A percentile compares a stretch with the other conserved stretches of the same genome.
phyloP scores from a whole-genome alignment of 257 asterid genomes.

The Scutellaria barbata region DNA sequence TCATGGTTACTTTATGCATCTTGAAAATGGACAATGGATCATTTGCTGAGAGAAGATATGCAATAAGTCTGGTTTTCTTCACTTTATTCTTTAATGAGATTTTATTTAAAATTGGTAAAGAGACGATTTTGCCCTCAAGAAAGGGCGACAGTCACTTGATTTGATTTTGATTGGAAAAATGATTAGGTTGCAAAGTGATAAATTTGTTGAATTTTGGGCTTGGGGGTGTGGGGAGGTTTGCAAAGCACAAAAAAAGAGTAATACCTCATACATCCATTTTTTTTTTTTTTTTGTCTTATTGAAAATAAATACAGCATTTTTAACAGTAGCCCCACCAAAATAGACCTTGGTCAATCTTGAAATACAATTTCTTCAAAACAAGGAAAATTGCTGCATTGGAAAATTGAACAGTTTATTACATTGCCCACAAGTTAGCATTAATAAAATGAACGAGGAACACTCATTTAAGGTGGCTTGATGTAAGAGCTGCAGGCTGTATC shows the following conservation, averaged over 20 bases:
- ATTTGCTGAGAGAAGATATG: background rate
- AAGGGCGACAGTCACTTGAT: background rate
- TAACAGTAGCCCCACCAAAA: background rate
- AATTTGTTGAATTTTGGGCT: no score
- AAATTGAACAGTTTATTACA: constrained; percentile 30
- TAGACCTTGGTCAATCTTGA: background rate
- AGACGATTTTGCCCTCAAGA: no score
- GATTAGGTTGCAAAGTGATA: no score
- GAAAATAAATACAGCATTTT: background rate
- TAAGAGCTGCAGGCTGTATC: no score
- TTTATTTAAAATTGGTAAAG: no score
- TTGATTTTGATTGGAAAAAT: no score
- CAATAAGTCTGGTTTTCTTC: background rate
- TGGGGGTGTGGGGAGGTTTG: no score
- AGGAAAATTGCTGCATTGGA: background rate
- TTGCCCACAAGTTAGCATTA: constrained; percentile 19
- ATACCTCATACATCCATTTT: background rate
- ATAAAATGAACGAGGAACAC: constrained; percentile 35
- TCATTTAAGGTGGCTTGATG: constrained; percentile 24
- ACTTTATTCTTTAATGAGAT: background rate
- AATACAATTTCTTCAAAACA: constrained; percentile 7
- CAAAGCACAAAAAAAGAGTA: background rate
- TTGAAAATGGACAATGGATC: background rate
- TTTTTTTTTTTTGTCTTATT: background rate
- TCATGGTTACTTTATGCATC: background rate